Evolutionary conservation across 2,329 filamentous ascomycete genomes (phyloP).

Genomic region (Arachnopeziza araneosa): DNA sequence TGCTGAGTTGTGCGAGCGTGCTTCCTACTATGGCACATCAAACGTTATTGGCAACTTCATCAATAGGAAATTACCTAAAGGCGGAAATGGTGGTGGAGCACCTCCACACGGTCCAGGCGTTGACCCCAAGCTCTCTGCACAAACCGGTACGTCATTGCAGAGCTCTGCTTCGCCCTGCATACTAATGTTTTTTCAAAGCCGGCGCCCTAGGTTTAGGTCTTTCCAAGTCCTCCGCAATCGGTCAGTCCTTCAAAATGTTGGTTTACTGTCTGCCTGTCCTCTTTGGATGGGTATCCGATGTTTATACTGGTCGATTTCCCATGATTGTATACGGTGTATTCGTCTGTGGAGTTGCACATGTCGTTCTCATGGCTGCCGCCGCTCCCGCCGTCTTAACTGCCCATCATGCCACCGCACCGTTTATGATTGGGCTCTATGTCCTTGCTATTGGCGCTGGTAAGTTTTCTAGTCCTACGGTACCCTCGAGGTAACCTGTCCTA

Average conservation of each 20-base stretch:
- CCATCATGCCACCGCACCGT: conserved; percentile 58
- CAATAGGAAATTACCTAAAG: conserved; percentile 47
- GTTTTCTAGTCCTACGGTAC: conserved; percentile 26
- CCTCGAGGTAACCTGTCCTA: conserved; percentile 43
- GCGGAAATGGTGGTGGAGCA: conserved; percentile 35
- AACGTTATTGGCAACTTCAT: conserved; percentile 56
- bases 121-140: conserved; percentile 19
- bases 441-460: conserved; percentile 27
- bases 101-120: too few species aligned
- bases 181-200: conserved; percentile 26
- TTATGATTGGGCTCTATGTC: conserved; percentile 23
- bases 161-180: conserved; percentile 30
- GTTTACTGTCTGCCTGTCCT: conserved; percentile 48
- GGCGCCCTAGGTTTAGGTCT: conserved; percentile 57
- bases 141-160: neutral
- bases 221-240: conserved; percentile 46
- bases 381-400: conserved; percentile 16
- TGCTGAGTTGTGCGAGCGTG: conserved; percentile 70
- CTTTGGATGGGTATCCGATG: conserved; percentile 54
- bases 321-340: conserved; percentile 46
- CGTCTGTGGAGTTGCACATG: conserved; percentile 55
- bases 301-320: conserved; percentile 59
- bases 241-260: conserved; percentile 39
- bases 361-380: conserved; percentile 44
- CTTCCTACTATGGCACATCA: conserved; percentile 69